Base-by-base conservation (phyloP, 768 basidiomycete species). In the Macrolepiota dolichaula region DNA sequence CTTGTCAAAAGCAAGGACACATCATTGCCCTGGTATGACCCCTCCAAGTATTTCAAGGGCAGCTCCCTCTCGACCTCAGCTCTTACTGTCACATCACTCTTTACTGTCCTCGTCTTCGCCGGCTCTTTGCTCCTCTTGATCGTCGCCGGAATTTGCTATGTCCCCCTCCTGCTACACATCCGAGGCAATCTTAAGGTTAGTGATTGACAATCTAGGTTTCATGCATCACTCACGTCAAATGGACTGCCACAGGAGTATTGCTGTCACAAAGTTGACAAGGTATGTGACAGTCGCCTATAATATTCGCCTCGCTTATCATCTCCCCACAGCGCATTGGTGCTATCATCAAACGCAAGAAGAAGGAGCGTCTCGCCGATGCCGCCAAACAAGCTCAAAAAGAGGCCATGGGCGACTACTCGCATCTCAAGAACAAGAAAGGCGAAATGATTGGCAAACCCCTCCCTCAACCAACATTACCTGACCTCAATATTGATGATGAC, bases 201-300 rank as follows among this genome's bases (percentile, higher is more conserved):
- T 11, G 24, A 32, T 15, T 27, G 17, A 27, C 35, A 37, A 17
- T 42, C 42, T 46, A 44, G 1, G 35, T 54, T 15, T 17, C 7
- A 5, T 11, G 27, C 29, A 49, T 52, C 15, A 51, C 63, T 51
- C 44, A 38, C 36, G 40, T 36, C 53, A 55, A 51, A 57, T 35
- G 51, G 60, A 29, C 62, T 66, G 38, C 38, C 54, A 62, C 64
- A 93, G 89, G 96, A 99, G 81, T 98, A 97, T 76, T 93, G 92
- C 74, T 98, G 96, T 72, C 94, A 98, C 79, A 97, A 98, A 74
- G 94, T 98, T 53, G 96, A 99, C 79, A 98, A 98, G 85, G 92
- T 93, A 70, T 59, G 68, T 47, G 40, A 10, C 13, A 35, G 38
- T 42, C 35, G 32, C 49, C 25, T 49, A 6, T 19, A 12, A 19